phyloP scores from a whole-genome alignment of 2,329 filamentous ascomycete species.

The Colletotrichum sp. region DNA sequence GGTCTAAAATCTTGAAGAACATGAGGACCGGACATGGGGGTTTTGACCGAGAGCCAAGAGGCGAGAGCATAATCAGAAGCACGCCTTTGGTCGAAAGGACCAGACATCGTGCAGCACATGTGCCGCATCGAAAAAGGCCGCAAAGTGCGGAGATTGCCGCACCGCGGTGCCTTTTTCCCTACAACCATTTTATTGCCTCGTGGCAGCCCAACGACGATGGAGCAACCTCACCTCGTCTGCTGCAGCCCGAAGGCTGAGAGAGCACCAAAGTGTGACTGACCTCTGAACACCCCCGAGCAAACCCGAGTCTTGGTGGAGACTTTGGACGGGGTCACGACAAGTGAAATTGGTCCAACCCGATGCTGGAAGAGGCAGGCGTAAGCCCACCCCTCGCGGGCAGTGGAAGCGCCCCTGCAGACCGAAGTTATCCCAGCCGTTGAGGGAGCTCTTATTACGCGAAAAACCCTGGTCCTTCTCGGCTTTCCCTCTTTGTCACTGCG shows the following conservation, averaged over 20 bases:
- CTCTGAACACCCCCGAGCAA: background rate
- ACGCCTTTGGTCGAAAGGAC: background rate
- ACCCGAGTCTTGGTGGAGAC: background rate
- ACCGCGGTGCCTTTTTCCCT: background rate
- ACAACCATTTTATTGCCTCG: background rate
- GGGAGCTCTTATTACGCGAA: background rate
- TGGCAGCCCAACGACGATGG: constrained; percentile 17
- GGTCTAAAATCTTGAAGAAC: background rate
- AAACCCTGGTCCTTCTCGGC: background rate
- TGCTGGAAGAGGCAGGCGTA: background rate
- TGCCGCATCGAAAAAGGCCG: background rate
- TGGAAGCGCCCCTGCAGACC: constrained; percentile 2
- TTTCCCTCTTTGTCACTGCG: background rate
- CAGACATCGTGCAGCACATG: background rate
- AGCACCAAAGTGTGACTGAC: background rate
- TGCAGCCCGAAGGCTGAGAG: background rate
- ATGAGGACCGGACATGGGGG: background rate
- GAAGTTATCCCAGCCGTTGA: constrained; percentile 6
- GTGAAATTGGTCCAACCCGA: background rate
- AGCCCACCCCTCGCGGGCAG: background rate
- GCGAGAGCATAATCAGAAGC: background rate
- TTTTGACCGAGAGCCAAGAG: background rate
- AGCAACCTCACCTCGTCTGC: background rate
- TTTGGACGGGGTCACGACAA: background rate
- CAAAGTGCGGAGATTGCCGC: constrained; percentile 1